A percentile compares a stretch with the other conserved stretches of the same genome.
Evolutionary conservation across 805 yeast genomes (phyloP).

Genomic region (Metschnikowia kofuensis): DNA sequence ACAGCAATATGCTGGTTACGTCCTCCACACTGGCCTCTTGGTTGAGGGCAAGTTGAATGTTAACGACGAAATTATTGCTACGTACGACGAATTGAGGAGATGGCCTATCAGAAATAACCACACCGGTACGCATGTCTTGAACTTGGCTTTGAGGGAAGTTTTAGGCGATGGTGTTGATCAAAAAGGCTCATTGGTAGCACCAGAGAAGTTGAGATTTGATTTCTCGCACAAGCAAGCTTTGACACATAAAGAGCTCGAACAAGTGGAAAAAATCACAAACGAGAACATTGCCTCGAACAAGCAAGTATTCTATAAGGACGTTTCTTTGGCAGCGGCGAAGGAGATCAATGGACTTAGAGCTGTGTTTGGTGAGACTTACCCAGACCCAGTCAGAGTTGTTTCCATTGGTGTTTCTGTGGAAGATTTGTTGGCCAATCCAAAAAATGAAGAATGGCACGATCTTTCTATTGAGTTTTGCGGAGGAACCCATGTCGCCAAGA

Average conservation of each 20-base stretch:
- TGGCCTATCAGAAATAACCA: conserved; percentile 97
- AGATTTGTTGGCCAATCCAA: conserved; percentile 69
- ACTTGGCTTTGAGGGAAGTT: conserved; percentile 81
- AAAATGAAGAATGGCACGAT: conserved; percentile 69
- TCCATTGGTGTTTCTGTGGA: conserved; percentile 91
- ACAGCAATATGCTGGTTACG: conserved; percentile 91
- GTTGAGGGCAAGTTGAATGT: conserved; percentile 72
- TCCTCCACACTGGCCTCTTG: conserved; percentile 87
- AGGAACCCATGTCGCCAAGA: conserved; percentile 93
- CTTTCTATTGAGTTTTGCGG: conserved; percentile 96
- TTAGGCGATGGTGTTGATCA: conserved; percentile 90
- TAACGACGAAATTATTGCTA: conserved; percentile 73
- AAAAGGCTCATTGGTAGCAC: conserved; percentile 94
- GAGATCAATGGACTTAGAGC: conserved; percentile 87
- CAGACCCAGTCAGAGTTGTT: conserved; percentile 98
- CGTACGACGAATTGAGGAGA: conserved; percentile 90
- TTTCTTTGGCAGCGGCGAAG: conserved; percentile 68
- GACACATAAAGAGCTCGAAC: conserved; percentile 62
- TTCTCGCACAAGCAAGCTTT: conserved; percentile 91
- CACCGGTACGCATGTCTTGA: conserved; percentile 95
- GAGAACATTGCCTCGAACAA: conserved; percentile 67
- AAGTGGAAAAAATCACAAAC: conserved; percentile 74
- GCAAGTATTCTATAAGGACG: conserved; percentile 80
- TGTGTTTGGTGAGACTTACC: conserved; percentile 97
- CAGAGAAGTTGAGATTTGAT: conserved; percentile 94